Conservation (phyloP, 306 rosid genomes). For the Inga laurina region DNA sequence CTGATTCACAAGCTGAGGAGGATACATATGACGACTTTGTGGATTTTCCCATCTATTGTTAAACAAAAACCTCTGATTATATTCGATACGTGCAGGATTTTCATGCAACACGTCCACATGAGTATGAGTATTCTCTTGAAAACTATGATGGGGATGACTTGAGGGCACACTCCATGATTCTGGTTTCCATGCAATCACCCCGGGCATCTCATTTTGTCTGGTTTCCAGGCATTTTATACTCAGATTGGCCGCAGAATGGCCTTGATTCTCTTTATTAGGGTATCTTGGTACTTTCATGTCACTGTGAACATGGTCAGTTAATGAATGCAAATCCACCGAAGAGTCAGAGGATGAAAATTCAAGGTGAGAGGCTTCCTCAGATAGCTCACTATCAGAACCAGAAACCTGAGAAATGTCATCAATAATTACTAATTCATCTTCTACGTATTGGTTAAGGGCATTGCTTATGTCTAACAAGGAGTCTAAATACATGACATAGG, state of each 20-base stretch:
- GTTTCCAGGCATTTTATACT: background rate
- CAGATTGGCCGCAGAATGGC: background rate
- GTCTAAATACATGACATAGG: slow-evolving; percentile 29
- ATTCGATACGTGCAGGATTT: background rate
- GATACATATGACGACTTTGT: background rate
- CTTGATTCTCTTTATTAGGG: background rate
- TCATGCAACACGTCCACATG: background rate
- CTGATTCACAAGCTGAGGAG: slow-evolving; percentile 4
- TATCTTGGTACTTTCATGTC: background rate
- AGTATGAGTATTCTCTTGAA: background rate
- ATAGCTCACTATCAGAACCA: slow-evolving; percentile 14
- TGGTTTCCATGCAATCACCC: background rate
- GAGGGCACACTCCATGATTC: background rate
- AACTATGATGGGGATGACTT: background rate
- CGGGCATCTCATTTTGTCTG: background rate
- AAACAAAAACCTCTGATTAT: background rate
- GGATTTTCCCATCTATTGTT: slow-evolving; percentile 10
- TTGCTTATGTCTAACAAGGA: slow-evolving; percentile 35
- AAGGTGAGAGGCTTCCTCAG: slow-evolving; percentile 7
- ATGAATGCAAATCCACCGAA: slow-evolving; percentile 20
- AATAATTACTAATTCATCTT: slow-evolving; percentile 25
- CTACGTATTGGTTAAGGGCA: slow-evolving; percentile 38
- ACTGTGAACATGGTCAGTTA: background rate
- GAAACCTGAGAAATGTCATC: slow-evolving; percentile 8
- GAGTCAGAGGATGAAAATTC: slow-evolving; percentile 20